These are phyloP conservation scores for Venturiaceae sp. DNA, from an alignment of 2,329 filamentous ascomycete genomes.

Conservation along the genomic window DNA sequence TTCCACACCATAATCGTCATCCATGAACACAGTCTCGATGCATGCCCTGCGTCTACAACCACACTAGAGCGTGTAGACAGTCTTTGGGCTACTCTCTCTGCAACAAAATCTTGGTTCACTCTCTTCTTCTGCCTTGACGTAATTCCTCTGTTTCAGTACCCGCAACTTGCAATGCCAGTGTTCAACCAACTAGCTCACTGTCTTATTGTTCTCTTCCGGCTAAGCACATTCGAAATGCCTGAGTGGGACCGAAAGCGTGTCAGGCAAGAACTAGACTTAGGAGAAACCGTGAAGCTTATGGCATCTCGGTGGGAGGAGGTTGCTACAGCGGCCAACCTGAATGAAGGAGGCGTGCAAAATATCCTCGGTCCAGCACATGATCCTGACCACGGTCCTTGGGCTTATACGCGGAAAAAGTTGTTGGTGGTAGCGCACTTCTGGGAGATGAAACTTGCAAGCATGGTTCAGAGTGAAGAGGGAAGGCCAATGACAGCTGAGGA, in stretches of 20 bases:
- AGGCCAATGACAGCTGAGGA: background rate
- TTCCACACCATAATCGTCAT: background rate
- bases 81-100: background rate
- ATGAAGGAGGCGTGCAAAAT: background rate
- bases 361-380: background rate
- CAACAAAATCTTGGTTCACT: constrained; percentile 2
- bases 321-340: background rate
- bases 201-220: constrained; percentile 28
- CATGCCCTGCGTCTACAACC: constrained; percentile 13
- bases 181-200: constrained; percentile 27
- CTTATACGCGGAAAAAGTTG: background rate
- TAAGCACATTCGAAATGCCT: constrained; percentile 30
- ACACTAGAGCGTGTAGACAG: background rate
- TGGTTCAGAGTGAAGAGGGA: background rate
- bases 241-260: constrained; percentile 27
- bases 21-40: constrained; percentile 7
- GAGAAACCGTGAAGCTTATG: background rate
- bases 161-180: constrained; percentile 23
- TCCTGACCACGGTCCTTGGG: background rate
- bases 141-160: constrained; percentile 19
- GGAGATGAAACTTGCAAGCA: constrained; percentile 3
- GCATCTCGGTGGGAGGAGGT: background rate
- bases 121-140: background rate
- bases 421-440: constrained; percentile 1
- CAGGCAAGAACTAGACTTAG: constrained; percentile 1